phyloP scores from a whole-genome alignment of 2,329 filamentous ascomycete species.

The Graphiopsis chlorocephala region DNA sequence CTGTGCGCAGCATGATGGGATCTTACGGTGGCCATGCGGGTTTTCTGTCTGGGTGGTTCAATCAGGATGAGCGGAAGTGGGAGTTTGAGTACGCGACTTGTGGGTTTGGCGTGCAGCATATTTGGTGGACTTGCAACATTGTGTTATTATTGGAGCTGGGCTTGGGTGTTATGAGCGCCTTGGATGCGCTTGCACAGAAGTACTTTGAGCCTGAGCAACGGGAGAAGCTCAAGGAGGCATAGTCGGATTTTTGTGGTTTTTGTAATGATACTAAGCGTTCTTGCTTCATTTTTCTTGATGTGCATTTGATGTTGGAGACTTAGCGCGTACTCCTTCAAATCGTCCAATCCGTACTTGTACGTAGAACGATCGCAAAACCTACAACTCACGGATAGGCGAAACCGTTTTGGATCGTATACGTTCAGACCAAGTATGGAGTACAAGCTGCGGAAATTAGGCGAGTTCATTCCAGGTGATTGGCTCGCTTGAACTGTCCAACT shows the following conservation, averaged over 20 bases:
- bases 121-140: slow-evolving; percentile 91
- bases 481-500: background rate
- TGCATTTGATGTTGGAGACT: background rate
- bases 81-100: slow-evolving; percentile 77
- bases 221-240: slow-evolving; percentile 2
- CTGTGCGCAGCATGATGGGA: slow-evolving; percentile 97
- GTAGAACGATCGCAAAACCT: background rate
- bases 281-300: background rate
- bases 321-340: no score
- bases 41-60: slow-evolving; percentile 85
- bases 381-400: background rate
- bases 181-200: slow-evolving; percentile 1
- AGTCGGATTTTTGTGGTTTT: background rate
- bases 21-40: slow-evolving; percentile 90
- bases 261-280: background rate
- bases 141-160: slow-evolving; percentile 56
- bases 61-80: slow-evolving; percentile 71
- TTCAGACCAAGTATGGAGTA: background rate
- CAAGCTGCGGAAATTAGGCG: background rate
- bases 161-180: slow-evolving; percentile 20
- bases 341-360: background rate
- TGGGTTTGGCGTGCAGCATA: slow-evolving; percentile 76
- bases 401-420: background rate
- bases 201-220: background rate
- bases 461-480: background rate